phyloP scores from a whole-genome alignment of 2,329 filamentous ascomycete genomes.

The Trichoderma koningii region DNA sequence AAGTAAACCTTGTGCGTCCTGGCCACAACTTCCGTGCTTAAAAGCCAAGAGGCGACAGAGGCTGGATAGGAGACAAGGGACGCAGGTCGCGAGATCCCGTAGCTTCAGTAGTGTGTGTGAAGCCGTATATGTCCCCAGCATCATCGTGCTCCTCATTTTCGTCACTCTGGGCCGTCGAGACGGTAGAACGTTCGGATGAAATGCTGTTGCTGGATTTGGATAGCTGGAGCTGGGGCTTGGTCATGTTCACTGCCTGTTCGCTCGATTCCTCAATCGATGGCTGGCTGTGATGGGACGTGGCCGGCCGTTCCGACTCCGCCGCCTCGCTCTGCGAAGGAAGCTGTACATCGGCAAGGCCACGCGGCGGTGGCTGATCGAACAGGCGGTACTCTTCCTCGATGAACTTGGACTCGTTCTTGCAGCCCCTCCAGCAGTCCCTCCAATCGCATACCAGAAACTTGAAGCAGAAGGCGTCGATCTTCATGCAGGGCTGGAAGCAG shows the following conservation, averaged over 20 bases:
- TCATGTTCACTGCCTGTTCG: constrained; percentile 37
- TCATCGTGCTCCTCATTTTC: constrained; percentile 42
- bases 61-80: constrained; percentile 66
- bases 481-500: constrained; percentile 96
- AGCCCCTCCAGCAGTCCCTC: constrained; percentile 96
- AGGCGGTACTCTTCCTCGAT: constrained; percentile 68
- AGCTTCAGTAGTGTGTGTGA: constrained; percentile 32
- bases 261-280: constrained; percentile 40
- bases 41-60: constrained; percentile 64
- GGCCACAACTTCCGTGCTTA: constrained; percentile 35
- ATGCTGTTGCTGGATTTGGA: constrained; percentile 49
- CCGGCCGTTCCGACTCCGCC: constrained; percentile 26
- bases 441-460: constrained; percentile 93
- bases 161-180: constrained; percentile 51
- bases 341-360: constrained; percentile 47
- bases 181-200: constrained; percentile 45
- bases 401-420: constrained; percentile 82
- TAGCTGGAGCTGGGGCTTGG: constrained; percentile 48
- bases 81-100: constrained; percentile 46
- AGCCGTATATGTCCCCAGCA: constrained; percentile 15
- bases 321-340: constrained; percentile 34
- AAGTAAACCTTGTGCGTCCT: constrained; percentile 4
- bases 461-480: constrained; percentile 93
- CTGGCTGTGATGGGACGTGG: constrained; percentile 66
- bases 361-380: constrained; percentile 60